These are phyloP conservation scores for Cladophialophora psammophila DNA, from an alignment of 2,329 filamentous ascomycete genomes.

Conservation along the genomic window DNA sequence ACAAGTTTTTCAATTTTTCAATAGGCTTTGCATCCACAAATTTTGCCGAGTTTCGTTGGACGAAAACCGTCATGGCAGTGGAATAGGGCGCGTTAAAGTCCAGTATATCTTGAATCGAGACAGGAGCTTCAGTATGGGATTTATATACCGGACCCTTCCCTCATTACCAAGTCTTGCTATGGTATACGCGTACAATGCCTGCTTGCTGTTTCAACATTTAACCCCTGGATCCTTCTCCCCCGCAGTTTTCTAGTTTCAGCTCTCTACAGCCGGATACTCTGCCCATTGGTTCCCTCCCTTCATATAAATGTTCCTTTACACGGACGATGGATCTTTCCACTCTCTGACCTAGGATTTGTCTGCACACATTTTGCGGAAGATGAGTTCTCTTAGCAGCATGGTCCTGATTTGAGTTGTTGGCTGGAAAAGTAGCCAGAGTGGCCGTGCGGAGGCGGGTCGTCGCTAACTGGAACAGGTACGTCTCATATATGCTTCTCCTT, in stretches of 20 bases:
- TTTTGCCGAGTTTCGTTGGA: background rate
- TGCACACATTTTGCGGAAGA: background rate
- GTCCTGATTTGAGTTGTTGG: background rate
- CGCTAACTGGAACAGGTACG: slow-evolving; percentile 2
- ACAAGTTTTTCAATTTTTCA: background rate
- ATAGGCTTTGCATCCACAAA: background rate
- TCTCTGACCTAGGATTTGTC: too few species aligned
- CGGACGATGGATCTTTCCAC: too few species aligned
- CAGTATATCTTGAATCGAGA: background rate
- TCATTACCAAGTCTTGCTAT: background rate
- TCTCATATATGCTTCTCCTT: slow-evolving; percentile 14
- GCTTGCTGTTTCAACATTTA: background rate
- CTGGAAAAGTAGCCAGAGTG: background rate
- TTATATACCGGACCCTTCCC: too few species aligned
- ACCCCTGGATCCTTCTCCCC: background rate
- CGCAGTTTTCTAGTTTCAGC: background rate
- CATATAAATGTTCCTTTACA: too few species aligned
- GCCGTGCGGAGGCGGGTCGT: background rate
- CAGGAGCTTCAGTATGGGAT: too few species aligned
- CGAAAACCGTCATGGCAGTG: background rate
- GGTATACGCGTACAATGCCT: background rate
- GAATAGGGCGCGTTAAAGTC: background rate
- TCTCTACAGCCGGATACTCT: too few species aligned
- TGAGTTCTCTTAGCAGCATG: background rate
- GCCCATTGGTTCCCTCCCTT: too few species aligned